Evolutionary conservation across 805 yeast species (phyloP).

Genomic region (Priceomyces medius): DNA sequence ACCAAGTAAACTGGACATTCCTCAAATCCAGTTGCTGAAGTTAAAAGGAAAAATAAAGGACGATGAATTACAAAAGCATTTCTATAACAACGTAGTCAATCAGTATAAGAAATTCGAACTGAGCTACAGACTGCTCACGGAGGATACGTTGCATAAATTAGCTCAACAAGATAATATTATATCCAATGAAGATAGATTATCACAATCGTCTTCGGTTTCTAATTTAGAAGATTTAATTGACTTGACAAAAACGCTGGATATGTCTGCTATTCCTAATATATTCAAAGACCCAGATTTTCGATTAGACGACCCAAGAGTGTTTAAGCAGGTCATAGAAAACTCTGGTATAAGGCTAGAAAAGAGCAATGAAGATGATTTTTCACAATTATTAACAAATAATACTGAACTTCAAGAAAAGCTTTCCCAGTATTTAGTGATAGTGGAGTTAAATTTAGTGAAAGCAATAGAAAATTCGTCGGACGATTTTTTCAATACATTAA

Average conservation of each 20-base stretch:
- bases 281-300: slow-evolving; percentile 69
- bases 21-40: slow-evolving; percentile 61
- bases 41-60: slow-evolving; percentile 24
- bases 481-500: slow-evolving; percentile 81
- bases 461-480: slow-evolving; percentile 85
- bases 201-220: slow-evolving; percentile 9
- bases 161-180: slow-evolving; percentile 14
- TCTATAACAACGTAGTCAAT: slow-evolving; percentile 17
- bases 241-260: slow-evolving; percentile 7
- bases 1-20: slow-evolving; percentile 83
- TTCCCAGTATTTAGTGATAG: slow-evolving; percentile 78
- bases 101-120: slow-evolving; percentile 38
- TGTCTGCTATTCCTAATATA: slow-evolving; percentile 56
- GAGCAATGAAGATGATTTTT: slow-evolving; percentile 17
- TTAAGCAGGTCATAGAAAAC: slow-evolving; percentile 65
- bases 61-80: slow-evolving; percentile 18
- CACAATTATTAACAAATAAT: slow-evolving; percentile 45
- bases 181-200: slow-evolving; percentile 6
- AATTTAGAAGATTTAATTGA: slow-evolving; percentile 7
- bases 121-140: slow-evolving; percentile 37
- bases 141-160: slow-evolving; percentile 33
- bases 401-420: slow-evolving; percentile 70
- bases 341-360: not conserved
- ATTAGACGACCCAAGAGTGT: slow-evolving; percentile 84
- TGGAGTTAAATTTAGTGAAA: slow-evolving; percentile 74